These are phyloP conservation scores for Cladophialophora carrionii DNA, from an alignment of 2,329 filamentous ascomycete genomes.

Conservation along the genomic window DNA sequence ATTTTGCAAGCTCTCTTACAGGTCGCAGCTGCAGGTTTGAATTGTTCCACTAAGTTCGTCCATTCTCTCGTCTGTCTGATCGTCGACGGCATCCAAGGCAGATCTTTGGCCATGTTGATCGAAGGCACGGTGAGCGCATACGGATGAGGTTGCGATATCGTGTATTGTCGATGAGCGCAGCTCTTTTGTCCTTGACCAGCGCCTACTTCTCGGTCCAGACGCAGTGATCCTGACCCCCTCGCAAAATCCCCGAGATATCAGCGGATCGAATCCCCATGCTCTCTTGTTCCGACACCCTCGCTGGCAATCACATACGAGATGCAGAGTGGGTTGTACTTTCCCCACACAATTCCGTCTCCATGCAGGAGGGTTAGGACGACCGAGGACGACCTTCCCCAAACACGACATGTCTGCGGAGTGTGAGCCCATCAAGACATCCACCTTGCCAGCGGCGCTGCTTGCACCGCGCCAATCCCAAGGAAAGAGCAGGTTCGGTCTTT, in stretches of 20 bases:
- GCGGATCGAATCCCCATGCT: background rate
- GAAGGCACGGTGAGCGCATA: background rate
- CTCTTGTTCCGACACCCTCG: background rate
- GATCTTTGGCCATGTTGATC: background rate
- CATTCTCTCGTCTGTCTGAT: background rate
- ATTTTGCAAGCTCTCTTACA: background rate
- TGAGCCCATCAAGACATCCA: background rate
- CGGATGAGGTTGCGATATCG: background rate
- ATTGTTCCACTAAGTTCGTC: background rate
- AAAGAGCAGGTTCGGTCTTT: background rate
- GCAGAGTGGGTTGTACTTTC: background rate
- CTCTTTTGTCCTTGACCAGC: background rate
- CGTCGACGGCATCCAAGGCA: background rate
- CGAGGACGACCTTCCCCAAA: background rate
- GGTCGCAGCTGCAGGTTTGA: background rate
- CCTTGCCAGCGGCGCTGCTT: background rate
- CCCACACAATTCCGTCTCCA: constrained; percentile 1
- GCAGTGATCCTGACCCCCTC: background rate
- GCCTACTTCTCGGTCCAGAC: background rate
- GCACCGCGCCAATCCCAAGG: background rate
- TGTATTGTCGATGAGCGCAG: background rate
- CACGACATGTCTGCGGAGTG: background rate
- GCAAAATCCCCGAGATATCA: constrained; percentile 1
- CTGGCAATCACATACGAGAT: background rate
- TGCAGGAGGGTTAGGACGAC: background rate